These are phyloP conservation scores for Trifolium pratense DNA, from an alignment of 306 rosid species.

Conservation along the genomic window DNA sequence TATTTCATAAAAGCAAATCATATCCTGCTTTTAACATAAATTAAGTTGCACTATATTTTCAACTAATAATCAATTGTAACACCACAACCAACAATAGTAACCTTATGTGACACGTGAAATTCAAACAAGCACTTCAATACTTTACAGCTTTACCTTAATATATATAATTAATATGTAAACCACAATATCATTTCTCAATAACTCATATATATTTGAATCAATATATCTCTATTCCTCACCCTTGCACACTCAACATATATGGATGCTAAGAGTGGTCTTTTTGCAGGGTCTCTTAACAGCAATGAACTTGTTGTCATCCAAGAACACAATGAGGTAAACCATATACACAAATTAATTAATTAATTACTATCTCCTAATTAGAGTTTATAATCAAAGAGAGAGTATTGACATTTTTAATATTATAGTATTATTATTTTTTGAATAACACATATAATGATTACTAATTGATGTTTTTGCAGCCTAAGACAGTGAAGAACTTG, in stretches of 20 bases:
- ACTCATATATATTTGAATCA: conserved; percentile 34
- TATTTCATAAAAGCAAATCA: conserved; percentile 35
- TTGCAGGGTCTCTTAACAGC: conserved; percentile 88
- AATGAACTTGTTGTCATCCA: conserved; percentile 88
- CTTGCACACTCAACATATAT: conserved; percentile 42
- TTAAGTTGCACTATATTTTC: conserved; percentile 48
- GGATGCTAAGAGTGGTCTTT: conserved; percentile 96
- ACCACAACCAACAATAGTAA: conserved; percentile 44
- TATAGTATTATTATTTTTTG: no score
- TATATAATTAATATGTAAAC: conserved; percentile 27
- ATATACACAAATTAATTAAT: conserved; percentile 18
- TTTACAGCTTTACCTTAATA: conserved; percentile 19
- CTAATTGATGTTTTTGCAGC: conserved; percentile 54
- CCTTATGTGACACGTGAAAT: conserved; percentile 42
- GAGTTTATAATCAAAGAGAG: no score
- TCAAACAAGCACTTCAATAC: conserved; percentile 15
- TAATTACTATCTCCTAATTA: no score
- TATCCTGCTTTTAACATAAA: neutral
- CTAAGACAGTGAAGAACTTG: conserved; percentile 84
- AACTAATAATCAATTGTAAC: conserved; percentile 44
- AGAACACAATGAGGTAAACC: conserved; percentile 80
- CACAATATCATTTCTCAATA: conserved; percentile 12
- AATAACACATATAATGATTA: neutral
- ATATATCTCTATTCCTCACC: conserved; percentile 35
- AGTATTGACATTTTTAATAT: no score